Evolutionary conservation across 2,329 filamentous ascomycete species (phyloP).

Genomic region (Ambrosiella xylebori): DNA sequence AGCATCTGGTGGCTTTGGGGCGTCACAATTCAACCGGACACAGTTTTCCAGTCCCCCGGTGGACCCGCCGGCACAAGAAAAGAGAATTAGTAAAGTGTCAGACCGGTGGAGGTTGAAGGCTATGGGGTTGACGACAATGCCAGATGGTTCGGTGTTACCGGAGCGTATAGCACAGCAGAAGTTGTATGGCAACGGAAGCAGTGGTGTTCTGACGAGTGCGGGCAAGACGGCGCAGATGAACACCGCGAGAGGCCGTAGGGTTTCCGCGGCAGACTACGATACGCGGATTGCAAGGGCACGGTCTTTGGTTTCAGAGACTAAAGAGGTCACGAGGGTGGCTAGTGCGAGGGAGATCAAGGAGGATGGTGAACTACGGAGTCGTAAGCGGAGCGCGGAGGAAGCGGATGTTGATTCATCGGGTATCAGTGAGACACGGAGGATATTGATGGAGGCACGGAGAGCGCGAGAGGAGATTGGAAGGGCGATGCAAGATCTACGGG

Average conservation of each 20-base stretch:
- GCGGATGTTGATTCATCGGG: constrained; percentile 12
- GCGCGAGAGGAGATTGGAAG: constrained; percentile 25
- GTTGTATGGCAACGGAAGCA: constrained; percentile 20
- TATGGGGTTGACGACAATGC: constrained; percentile 35
- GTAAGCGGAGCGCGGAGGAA: constrained; percentile 20
- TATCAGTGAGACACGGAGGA: constrained; percentile 19
- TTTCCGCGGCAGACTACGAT: constrained; percentile 16
- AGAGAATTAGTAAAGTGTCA: constrained; percentile 23
- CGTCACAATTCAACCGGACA: constrained; percentile 7
- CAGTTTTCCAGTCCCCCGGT: constrained; percentile 9
- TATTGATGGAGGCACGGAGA: constrained; percentile 27
- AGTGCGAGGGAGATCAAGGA: neutral
- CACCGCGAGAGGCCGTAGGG: constrained; percentile 14
- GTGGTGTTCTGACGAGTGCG: constrained; percentile 23
- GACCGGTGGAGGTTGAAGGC: constrained; percentile 31
- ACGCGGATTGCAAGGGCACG: constrained; percentile 10
- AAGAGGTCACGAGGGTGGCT: constrained; percentile 1
- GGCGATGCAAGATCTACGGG: constrained; percentile 28
- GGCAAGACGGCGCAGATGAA: constrained; percentile 21
- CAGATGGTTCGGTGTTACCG: constrained; percentile 35
- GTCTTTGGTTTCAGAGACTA: constrained; percentile 2
- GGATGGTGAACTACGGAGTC: constrained; percentile 17
- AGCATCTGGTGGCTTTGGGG: constrained; percentile 16
- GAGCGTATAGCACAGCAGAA: constrained; percentile 32
- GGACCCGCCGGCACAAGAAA: constrained; percentile 11